These are phyloP conservation scores for Drosera capensis DNA, from an alignment of 148 eudicot genomes.

Conservation along the genomic window DNA sequence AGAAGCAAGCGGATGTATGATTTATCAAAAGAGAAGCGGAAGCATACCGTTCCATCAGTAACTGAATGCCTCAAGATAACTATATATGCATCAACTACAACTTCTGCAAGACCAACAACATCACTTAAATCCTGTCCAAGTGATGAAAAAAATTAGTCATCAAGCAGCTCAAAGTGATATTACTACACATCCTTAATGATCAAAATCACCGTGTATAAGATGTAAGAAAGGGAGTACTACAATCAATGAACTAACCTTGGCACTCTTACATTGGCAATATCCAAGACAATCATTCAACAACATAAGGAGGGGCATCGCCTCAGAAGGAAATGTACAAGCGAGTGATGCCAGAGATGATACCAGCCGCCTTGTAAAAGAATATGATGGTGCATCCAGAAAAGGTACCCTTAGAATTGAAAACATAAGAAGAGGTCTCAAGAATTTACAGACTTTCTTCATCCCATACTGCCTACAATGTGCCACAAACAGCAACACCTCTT, in stretches of 20 bases:
- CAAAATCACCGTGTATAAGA: background rate
- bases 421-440: slow-evolving; percentile 53
- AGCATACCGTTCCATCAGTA: slow-evolving; percentile 40
- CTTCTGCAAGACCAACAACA: slow-evolving; percentile 25
- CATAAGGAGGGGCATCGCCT: slow-evolving; percentile 52
- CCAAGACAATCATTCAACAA: slow-evolving; percentile 39
- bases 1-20: background rate
- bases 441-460: slow-evolving; percentile 54
- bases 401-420: slow-evolving; percentile 37
- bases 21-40: background rate
- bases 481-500: slow-evolving; percentile 52
- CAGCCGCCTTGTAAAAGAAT: slow-evolving; percentile 30
- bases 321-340: slow-evolving; percentile 48
- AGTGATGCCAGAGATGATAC: slow-evolving; percentile 48
- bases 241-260: slow-evolving; percentile 38
- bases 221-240: background rate
- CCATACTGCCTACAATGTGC: slow-evolving; percentile 42
- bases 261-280: slow-evolving; percentile 23
- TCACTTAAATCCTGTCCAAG: slow-evolving; percentile 39
- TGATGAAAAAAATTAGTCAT: background rate
- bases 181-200: background rate
- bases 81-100: slow-evolving; percentile 43
- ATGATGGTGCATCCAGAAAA: slow-evolving; percentile 21
- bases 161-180: background rate
- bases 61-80: slow-evolving; percentile 42